Base-by-base conservation (phyloP, 768 basidiomycete species). In the Boletellus ananiceps region DNA sequence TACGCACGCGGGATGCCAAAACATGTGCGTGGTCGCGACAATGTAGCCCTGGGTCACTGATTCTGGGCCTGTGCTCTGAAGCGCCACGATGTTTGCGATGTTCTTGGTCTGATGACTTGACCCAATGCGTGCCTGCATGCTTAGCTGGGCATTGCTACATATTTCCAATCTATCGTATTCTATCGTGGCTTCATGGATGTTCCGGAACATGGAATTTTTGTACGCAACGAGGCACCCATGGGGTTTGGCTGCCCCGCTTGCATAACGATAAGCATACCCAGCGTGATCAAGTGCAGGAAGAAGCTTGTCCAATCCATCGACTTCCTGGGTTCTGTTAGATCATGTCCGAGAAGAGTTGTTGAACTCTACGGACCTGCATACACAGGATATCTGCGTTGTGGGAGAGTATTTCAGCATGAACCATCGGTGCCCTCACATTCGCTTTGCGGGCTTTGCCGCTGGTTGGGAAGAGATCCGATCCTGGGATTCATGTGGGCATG, bases 1-100 rank as follows among this genome's bases (percentile, higher is more conserved):
- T 25, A 71, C 79, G 50, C 68, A 92, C 83, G 77, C 79, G 5
- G 93, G 93, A 68, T 95, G 93, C 94, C 94, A 97, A 67, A 96
- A 97, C 19, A 95, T 72, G 71, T 97, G 94, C 0, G 93, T 93
- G 1, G 94, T 96, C 3, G 82, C 90, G 13, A 94, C 70, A 35
- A 95, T 70, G 31, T 91, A 66, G 4, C 93, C 90, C 34, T 72
- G 68, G 7, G 61, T 34, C 14, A 39, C 40, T 50, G 36, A 46
- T 23, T 69, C 58, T 14, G 72, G 57, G 8, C 66, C 68, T 6
- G 69, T 63, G 39, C 69, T 70, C 55, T 74, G 71, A 45, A 98
- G 69, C 1, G 85, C 86, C 16, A 89, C 77, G 25, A 97, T 65
- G 42, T 80, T 77, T 3, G 79, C 92, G 43, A 96, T 84, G 62